phyloP scores from a whole-genome alignment of 352 stramenopile species.

The Phytophthora idaei region DNA sequence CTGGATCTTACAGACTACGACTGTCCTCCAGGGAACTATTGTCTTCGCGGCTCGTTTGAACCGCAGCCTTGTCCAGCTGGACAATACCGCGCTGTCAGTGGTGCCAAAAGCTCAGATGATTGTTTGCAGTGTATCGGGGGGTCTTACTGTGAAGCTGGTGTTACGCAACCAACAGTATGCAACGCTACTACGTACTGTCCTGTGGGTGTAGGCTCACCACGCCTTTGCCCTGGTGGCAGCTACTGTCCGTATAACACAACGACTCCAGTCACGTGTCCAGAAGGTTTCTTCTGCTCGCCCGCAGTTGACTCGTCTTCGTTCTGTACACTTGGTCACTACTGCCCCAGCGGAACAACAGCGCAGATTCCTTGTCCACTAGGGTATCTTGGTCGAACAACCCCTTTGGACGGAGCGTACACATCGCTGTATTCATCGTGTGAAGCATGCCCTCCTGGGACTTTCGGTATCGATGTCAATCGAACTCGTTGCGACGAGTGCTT shows the following conservation, averaged over 20 bases:
- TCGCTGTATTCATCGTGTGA: slow-evolving; percentile 67
- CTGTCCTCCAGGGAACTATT: slow-evolving; percentile 82
- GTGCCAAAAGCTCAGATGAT: slow-evolving; percentile 45
- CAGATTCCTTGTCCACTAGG: slow-evolving; percentile 82
- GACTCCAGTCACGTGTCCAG: slow-evolving; percentile 53
- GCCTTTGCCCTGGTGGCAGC: slow-evolving; percentile 61
- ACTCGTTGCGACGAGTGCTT: slow-evolving; percentile 70
- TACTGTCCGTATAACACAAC: slow-evolving; percentile 85
- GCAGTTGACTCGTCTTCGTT: slow-evolving; percentile 33
- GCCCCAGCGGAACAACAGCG: slow-evolving; percentile 49
- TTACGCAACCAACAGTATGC: slow-evolving; percentile 58
- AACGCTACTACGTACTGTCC: slow-evolving; percentile 66
- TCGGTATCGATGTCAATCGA: slow-evolving; percentile 81
- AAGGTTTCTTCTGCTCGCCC: slow-evolving; percentile 78
- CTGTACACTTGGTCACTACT: slow-evolving; percentile 77
- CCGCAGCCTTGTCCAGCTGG: slow-evolving; percentile 55
- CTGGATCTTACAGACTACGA: slow-evolving; percentile 58
- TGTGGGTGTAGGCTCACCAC: slow-evolving; percentile 47
- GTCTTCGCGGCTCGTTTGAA: slow-evolving; percentile 43
- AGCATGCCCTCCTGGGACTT: slow-evolving; percentile 76
- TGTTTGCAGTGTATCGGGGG: slow-evolving; percentile 61
- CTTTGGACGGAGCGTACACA: slow-evolving; percentile 54
- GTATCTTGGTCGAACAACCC: slow-evolving; percentile 63
- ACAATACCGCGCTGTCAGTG: slow-evolving; percentile 40
- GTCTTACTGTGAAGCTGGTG: slow-evolving; percentile 60